A percentile compares a stretch with the other conserved stretches of the same genome.
Conservation (phyloP, 2,329 filamentous ascomycete genomes). For the Aspergillus amoenus region DNA sequence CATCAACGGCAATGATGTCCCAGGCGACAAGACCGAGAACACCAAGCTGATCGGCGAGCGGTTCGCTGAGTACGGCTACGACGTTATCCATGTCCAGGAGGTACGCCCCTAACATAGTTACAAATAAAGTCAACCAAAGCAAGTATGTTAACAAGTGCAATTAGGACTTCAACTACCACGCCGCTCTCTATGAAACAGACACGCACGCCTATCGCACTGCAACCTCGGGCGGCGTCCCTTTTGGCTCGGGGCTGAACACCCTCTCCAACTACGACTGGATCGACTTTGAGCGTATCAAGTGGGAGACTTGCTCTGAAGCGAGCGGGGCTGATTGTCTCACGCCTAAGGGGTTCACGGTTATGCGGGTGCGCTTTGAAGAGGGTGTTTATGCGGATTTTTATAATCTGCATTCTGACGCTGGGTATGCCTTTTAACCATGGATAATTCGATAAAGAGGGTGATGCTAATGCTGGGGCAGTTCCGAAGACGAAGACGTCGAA, state of each 20-base stretch:
- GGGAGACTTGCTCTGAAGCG: slow-evolving; percentile 52
- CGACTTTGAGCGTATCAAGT: slow-evolving; percentile 58
- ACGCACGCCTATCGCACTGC: slow-evolving; percentile 55
- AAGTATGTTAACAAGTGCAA: neutral
- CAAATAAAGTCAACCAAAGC: too few species aligned
- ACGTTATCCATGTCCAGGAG: slow-evolving; percentile 66
- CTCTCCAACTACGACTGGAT: slow-evolving; percentile 60
- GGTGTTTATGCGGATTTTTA: slow-evolving; percentile 63
- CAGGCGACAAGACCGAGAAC: slow-evolving; percentile 62
- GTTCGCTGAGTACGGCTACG: slow-evolving; percentile 58
- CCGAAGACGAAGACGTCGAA: slow-evolving; percentile 50
- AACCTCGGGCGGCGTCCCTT: slow-evolving; percentile 63
- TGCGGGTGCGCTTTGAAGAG: slow-evolving; percentile 56
- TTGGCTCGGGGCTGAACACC: slow-evolving; percentile 66
- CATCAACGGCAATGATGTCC: slow-evolving; percentile 60
- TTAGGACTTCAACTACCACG: slow-evolving; percentile 67
- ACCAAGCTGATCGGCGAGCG: slow-evolving; percentile 56
- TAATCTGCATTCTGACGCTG: slow-evolving; percentile 67
- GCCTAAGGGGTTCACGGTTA: slow-evolving; percentile 69
- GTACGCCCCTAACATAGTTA: slow-evolving; percentile 25
- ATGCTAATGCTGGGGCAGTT: slow-evolving; percentile 24
- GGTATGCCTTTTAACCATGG: slow-evolving; percentile 31
- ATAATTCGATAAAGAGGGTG: too few species aligned
- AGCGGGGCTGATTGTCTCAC: slow-evolving; percentile 63
- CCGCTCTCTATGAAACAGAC: slow-evolving; percentile 59